Evolutionary conservation across 2,329 filamentous ascomycete genomes (phyloP).

Genomic region (Cercospora sesami): DNA sequence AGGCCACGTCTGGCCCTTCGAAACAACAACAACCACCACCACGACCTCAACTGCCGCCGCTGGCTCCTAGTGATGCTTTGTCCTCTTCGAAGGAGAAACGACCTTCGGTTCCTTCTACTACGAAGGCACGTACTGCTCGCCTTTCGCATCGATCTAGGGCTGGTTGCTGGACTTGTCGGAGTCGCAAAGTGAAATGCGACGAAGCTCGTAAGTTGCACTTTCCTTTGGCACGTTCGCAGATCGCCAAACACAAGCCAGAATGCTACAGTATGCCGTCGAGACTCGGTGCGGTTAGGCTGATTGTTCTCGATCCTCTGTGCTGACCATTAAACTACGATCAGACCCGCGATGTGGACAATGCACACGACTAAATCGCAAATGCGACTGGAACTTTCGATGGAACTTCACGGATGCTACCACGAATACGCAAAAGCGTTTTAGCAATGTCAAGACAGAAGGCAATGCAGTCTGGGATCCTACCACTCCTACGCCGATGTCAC

Average conservation of each 20-base stretch:
- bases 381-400: constrained; percentile 58
- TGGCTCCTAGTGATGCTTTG: constrained; percentile 33
- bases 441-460: constrained; percentile 51
- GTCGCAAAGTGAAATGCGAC: constrained; percentile 43
- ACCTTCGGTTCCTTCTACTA: constrained; percentile 14
- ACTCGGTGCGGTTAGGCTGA: not conserved
- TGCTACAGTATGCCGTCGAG: not conserved
- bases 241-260: constrained; percentile 25
- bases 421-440: constrained; percentile 37
- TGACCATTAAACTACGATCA: constrained; percentile 4
- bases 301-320: not conserved
- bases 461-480: constrained; percentile 56
- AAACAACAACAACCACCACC: constrained; percentile 15
- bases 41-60: constrained; percentile 38
- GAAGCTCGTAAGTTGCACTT: constrained; percentile 14
- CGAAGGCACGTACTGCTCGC: constrained; percentile 39
- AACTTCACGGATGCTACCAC: constrained; percentile 42
- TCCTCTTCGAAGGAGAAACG: constrained; percentile 31
- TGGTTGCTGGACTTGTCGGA: constrained; percentile 51
- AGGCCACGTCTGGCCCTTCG: constrained; percentile 20
- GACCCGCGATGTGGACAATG: constrained; percentile 48
- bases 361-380: constrained; percentile 55
- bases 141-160: constrained; percentile 56
- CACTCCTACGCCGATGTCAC: constrained; percentile 13
- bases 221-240: not conserved